Evolutionary conservation across 495 filamentous ascomycete genomes (phyloP).

Genomic region (Parachaetomium inaequale): DNA sequence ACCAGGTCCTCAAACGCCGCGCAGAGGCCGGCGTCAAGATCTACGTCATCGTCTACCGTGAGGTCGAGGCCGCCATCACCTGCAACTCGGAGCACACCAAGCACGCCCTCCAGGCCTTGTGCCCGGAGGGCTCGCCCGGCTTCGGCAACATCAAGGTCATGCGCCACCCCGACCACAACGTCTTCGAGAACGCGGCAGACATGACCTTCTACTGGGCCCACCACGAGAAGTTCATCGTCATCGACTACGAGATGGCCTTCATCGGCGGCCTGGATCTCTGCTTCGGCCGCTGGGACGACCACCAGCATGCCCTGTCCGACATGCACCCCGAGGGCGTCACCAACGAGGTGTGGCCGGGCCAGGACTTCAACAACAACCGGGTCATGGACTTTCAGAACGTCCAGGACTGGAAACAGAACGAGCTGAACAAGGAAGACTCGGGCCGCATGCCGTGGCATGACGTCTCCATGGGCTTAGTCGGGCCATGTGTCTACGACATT

Average conservation of each 20-base stretch:
- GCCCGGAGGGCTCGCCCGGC: conserved; percentile 72
- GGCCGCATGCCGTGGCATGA: conserved; percentile 99
- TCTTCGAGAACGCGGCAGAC: conserved; percentile 88
- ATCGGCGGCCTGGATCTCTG: conserved; percentile 94
- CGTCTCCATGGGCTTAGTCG: conserved; percentile 83
- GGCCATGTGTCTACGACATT: conserved; percentile 88
- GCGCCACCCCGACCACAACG: conserved; percentile 93
- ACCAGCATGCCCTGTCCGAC: conserved; percentile 82
- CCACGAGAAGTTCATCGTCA: conserved; percentile 93
- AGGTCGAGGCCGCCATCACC: conserved; percentile 76
- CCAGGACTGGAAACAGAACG: conserved; percentile 85
- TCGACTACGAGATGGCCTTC: conserved; percentile 86
- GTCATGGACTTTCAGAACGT: conserved; percentile 95
- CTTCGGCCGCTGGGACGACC: conserved; percentile 87
- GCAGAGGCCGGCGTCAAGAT: conserved; percentile 94
- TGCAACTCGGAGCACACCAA: conserved; percentile 95
- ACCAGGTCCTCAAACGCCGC: conserved; percentile 78
- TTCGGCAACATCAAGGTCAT: conserved; percentile 84
- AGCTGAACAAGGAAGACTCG: conserved; percentile 86
- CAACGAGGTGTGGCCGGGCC: conserved; percentile 87
- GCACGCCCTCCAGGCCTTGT: conserved; percentile 74
- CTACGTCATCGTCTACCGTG: conserved; percentile 90
- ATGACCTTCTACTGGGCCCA: conserved; percentile 99
- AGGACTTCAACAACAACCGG: conserved; percentile 94
- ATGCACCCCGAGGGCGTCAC: conserved; percentile 79